Evolutionary conservation across 192 early-diverging fungal species (phyloP).

Genomic region (Polychytrium aggregatum): DNA sequence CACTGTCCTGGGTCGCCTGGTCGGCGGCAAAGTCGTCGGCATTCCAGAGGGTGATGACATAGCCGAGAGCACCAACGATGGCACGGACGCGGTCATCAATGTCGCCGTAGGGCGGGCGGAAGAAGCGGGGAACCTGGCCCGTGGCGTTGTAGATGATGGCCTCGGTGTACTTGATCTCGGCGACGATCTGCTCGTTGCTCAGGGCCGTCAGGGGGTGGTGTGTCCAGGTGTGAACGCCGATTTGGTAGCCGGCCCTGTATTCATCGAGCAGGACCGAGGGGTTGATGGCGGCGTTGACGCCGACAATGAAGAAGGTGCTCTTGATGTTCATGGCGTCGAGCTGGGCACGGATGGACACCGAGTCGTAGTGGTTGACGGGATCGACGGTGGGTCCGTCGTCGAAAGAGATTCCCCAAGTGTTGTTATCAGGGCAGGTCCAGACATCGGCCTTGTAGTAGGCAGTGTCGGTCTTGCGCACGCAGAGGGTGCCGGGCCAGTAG

Average conservation of each 20-base stretch:
- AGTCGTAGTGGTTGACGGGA: slow-evolving; percentile 1
- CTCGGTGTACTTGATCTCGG: too few species aligned
- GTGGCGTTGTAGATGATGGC: slow-evolving; percentile 24
- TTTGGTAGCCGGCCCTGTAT: slow-evolving; percentile 14
- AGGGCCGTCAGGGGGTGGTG: slow-evolving; percentile 45
- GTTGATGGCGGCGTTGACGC: slow-evolving; percentile 11
- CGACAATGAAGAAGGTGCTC: slow-evolving; percentile 23
- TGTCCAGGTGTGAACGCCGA: slow-evolving; percentile 39
- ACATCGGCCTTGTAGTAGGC: slow-evolving; percentile 13
- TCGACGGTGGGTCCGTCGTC: slow-evolving; percentile 14
- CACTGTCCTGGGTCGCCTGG: too few species aligned
- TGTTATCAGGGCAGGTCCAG: slow-evolving; percentile 5
- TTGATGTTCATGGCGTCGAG: slow-evolving; percentile 3
- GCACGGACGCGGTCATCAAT: slow-evolving; percentile 60
- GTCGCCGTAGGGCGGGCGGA: too few species aligned
- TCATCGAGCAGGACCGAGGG: slow-evolving; percentile 7
- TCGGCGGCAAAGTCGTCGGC: too few species aligned
- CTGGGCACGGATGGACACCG: not conserved
- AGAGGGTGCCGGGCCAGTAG: slow-evolving; percentile 15
- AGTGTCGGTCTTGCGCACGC: slow-evolving; percentile 3
- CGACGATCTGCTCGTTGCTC: too few species aligned
- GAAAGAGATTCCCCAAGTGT: too few species aligned
- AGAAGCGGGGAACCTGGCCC: slow-evolving; percentile 31
- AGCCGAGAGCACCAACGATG: slow-evolving; percentile 47
- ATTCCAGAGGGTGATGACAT: slow-evolving; percentile 27